Conservation (phyloP, 192 early-diverging fungal genomes). For the Umbelopsis vinacea region DNA sequence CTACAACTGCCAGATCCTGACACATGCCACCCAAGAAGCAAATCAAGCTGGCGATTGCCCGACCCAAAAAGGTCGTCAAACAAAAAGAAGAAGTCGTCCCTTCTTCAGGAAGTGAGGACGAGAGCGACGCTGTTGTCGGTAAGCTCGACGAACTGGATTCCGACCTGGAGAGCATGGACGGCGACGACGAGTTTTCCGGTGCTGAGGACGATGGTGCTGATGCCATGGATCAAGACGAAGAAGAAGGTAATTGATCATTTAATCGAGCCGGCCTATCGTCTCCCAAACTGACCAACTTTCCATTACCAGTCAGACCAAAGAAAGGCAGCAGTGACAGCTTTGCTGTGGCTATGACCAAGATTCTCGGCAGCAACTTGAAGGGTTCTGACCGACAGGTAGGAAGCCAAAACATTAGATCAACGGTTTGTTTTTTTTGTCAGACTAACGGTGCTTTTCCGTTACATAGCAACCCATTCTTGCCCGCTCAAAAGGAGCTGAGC, state of each 20-base stretch:
- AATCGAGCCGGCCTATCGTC: not conserved
- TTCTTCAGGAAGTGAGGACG: not conserved
- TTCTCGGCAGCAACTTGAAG: slow-evolving; percentile 58
- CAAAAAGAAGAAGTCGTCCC: not conserved
- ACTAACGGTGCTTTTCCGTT: not conserved
- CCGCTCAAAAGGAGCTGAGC: slow-evolving; percentile 78
- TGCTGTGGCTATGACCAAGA: slow-evolving; percentile 70
- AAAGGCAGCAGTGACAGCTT: slow-evolving; percentile 60
- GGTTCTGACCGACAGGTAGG: slow-evolving; percentile 45
- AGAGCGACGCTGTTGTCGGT: not conserved
- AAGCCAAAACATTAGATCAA: not conserved
- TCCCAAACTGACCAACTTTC: not conserved
- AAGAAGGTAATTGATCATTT: slow-evolving; percentile 17
- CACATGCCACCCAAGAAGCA: slow-evolving; percentile 17
- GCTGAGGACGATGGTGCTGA: slow-evolving; percentile 26
- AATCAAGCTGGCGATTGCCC: slow-evolving; percentile 6
- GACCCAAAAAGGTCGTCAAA: not conserved
- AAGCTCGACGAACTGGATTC: slow-evolving; percentile 3
- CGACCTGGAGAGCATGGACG: slow-evolving; percentile 26
- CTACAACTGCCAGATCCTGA: not conserved
- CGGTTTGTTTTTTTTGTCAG: not conserved
- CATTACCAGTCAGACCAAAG: slow-evolving; percentile 42
- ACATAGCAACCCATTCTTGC: slow-evolving; percentile 80
- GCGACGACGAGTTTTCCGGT: slow-evolving; percentile 47
- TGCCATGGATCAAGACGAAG: slow-evolving; percentile 29